Base-by-base conservation (phyloP, 2,329 filamentous ascomycete species). In the Ophiostoma sp. region DNA sequence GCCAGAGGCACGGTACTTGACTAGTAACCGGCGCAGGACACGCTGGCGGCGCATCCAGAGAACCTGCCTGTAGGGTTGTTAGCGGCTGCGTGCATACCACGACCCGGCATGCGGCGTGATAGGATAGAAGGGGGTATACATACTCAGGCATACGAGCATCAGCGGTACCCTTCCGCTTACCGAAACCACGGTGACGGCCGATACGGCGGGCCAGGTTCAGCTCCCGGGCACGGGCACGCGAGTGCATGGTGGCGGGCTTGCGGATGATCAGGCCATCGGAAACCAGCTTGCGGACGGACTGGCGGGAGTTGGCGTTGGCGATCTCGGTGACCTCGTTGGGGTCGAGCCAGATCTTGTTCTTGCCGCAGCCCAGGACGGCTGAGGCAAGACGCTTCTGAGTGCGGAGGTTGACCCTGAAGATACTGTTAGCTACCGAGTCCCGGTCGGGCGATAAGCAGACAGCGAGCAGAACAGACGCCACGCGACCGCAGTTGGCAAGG, bases 311-410 rank as follows among this genome's bases (percentile, higher is more conserved):
- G 90, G 95, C 95, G 84, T 97, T 98, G 87, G 91, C 93, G 86
- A 99, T 99, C 86, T 99, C 95, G 87, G 85, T 95, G 85, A 93
- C 89, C 87, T 99, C 95, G 83, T 96, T 98, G 83, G 95, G 95
- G 85, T 99, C 95, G 82, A 99, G 93, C 95, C 95, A 99, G 86
- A 99, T 96, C 92, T 99, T 99, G 89, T 94, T 92, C 91, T 99
- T 90, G 82, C 95, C 95, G 87, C 92, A 96, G 88, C 93, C 93
- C 83, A 97, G 92, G 83, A 99, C 95, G 84, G 94, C 91, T 81
- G 95, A 92, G 83, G 95, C 95, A 80, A 99, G 93, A 86, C 96
- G 94, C 91, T 99, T 99, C 89, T 99, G 96, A 83, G 95, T 98
- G 84, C 90, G 90, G 84, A 99, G 91, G 83, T 98, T 98, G 91